Percentiles rank a stretch among this genome's conserved stretches.
phyloP scores from a whole-genome alignment of 352 stramenopile species.

The Globisporangium barbulae region DNA sequence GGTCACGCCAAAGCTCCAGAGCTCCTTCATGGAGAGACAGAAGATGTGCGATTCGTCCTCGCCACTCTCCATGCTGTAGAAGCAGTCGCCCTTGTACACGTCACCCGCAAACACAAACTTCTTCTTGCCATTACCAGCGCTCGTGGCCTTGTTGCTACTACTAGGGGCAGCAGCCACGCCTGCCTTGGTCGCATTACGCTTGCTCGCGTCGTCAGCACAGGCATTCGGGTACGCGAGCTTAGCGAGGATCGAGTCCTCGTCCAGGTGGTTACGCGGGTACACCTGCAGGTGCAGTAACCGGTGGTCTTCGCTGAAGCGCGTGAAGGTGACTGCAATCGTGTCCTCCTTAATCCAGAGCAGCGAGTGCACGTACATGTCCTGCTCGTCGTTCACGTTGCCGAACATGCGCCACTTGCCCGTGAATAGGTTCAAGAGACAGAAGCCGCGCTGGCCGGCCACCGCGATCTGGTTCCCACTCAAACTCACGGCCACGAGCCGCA shows the following conservation, averaged over 20 bases:
- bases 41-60: conserved; percentile 48
- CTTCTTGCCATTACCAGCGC: neutral
- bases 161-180: conserved; percentile 15
- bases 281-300: conserved; percentile 52
- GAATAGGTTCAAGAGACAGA: conserved; percentile 64
- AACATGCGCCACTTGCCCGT: conserved; percentile 82
- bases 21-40: conserved; percentile 48
- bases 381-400: conserved; percentile 83
- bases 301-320: conserved; percentile 55
- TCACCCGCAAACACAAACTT: conserved; percentile 14
- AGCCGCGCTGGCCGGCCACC: conserved; percentile 66
- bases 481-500: conserved; percentile 59
- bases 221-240: conserved; percentile 40
- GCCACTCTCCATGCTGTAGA: conserved; percentile 58
- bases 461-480: conserved; percentile 56
- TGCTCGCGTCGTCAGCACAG: neutral
- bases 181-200: neutral
- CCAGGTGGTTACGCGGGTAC: conserved; percentile 76
- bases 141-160: conserved; percentile 11
- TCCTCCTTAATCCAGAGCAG: conserved; percentile 69
- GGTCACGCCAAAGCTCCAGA: conserved; percentile 55
- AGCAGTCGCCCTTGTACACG: conserved; percentile 23
- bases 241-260: conserved; percentile 56
- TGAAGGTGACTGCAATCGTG: conserved; percentile 59
- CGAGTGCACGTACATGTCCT: conserved; percentile 64